These are phyloP conservation scores for Leccinum subtestaceum DNA, from an alignment of 768 basidiomycete genomes.

Conservation along the genomic window DNA sequence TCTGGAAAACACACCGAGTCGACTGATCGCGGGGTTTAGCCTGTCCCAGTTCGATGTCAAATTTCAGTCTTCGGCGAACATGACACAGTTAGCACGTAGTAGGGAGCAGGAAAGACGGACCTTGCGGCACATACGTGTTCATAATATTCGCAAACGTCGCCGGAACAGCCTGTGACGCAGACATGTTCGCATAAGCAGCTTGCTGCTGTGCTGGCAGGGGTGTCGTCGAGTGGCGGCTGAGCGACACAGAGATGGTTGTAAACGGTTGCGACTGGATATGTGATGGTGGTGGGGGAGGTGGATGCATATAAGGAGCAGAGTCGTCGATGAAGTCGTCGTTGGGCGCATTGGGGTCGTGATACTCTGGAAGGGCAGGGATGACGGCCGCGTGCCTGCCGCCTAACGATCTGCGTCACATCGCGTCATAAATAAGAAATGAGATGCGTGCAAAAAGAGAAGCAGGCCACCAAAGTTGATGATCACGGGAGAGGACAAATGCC, in stretches of 20 bases:
- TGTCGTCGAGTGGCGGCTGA: no score
- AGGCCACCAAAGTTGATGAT: constrained; percentile 19
- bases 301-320: constrained; percentile 18
- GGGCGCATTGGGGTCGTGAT: constrained; percentile 48
- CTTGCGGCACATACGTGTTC: constrained; percentile 1
- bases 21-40: constrained; percentile 60
- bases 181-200: no score
- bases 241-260: constrained; percentile 32
- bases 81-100: constrained; percentile 12
- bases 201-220: no score
- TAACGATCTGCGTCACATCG: constrained; percentile 52
- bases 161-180: no score
- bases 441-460: constrained; percentile 18
- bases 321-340: constrained; percentile 26
- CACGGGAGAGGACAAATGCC: constrained; percentile 10
- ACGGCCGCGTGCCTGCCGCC: constrained; percentile 83
- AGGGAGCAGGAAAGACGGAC: constrained; percentile 35
- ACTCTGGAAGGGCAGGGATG: constrained; percentile 76
- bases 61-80: neutral
- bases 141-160: no score
- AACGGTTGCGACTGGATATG: constrained; percentile 23
- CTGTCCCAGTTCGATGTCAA: constrained; percentile 34
- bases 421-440: constrained; percentile 33
- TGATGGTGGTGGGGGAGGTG: constrained; percentile 9
- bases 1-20: constrained; percentile 87